Evolutionary conservation across 2,329 filamentous ascomycete genomes (phyloP), one percentile per base, ranked within the genome.

Genomic region (Albifimbria verrucaria): DNA sequence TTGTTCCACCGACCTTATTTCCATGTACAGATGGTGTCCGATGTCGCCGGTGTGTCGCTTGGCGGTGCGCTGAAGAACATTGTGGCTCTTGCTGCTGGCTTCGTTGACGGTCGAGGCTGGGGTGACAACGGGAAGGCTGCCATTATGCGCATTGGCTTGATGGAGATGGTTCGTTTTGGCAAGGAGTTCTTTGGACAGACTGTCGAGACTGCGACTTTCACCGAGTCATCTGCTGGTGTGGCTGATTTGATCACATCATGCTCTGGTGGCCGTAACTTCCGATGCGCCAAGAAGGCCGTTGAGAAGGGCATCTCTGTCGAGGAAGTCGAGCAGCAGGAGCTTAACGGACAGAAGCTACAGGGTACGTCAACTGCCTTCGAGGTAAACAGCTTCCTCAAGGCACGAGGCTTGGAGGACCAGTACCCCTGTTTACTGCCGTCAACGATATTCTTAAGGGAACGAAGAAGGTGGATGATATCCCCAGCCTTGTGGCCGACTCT

Each of bases 71-170:
- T 99, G 62, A 99, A 99, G 80, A 99, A 99, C 77, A 88, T 99
- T 59, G 90, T 99, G 52, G 94, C 94, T 5, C 77, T 99, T 18
- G 93, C 92, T 5, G 92, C 94, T 26, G 94, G 94, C 53, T 99
- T 96, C 71, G 92, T 97, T 44, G 91, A 96, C 59, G 94, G 94
- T 32, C 84, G 93, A 56, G 93, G 93, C 59, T 99, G 94, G 93
- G 94, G 94, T 65, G 92, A 97, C 77, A 99, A 97, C 63, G 93
- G 93, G 60, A 97, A 99, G 77, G 92, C 94, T n/a, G 94, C 94
- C 45, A 87, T 99, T 55, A 97, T 99, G 91, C 89, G 94, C 42
- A 88, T 97, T 20, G 94, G 94, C 7, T 83, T 99, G 45, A 81
- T 97, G 62, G 94, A 99, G 75, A 96, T 97, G 88, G 91, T 97